These are phyloP conservation scores for Aspergillus persii DNA, from an alignment of 2,329 filamentous ascomycete species.

Conservation along the genomic window DNA sequence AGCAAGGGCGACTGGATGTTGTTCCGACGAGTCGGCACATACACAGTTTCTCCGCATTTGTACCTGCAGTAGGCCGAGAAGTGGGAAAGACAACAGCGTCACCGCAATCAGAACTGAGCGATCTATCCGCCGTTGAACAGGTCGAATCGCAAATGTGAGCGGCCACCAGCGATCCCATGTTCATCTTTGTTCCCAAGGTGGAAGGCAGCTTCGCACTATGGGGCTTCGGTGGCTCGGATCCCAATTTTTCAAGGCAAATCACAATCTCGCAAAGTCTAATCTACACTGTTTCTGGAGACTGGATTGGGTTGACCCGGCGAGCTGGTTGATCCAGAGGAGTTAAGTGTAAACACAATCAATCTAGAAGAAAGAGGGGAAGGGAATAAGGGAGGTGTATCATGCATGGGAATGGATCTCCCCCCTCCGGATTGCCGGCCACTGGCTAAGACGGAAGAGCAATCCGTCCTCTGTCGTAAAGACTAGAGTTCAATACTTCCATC, in stretches of 20 bases:
- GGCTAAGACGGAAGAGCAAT: neutral
- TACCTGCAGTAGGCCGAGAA: conserved; percentile 39
- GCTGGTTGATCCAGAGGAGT: neutral
- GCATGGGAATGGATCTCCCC: neutral
- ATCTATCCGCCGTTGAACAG: conserved; percentile 21
- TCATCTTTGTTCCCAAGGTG: neutral
- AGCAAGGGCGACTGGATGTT: conserved; percentile 14
- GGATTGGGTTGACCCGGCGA: neutral
- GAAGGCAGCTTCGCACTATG: neutral
- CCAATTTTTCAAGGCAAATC: neutral
- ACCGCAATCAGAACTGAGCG: conserved; percentile 17
- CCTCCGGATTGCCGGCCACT: neutral
- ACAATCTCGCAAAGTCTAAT: neutral
- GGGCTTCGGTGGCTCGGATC: conserved; percentile 4
- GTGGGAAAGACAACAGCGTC: neutral
- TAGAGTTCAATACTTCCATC: neutral
- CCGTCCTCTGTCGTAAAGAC: neutral
- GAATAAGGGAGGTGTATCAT: neutral
- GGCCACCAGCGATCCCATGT: neutral
- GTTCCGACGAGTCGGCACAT: conserved; percentile 2
- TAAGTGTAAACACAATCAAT: no score
- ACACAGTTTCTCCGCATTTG: conserved; percentile 26
- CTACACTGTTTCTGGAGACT: neutral
- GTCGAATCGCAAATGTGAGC: conserved; percentile 17
- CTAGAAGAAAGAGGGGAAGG: no score